Percentiles rank a stretch among this genome's conserved stretches.
phyloP scores from a whole-genome alignment of 352 stramenopile genomes.

The Pythium guiyangense region DNA sequence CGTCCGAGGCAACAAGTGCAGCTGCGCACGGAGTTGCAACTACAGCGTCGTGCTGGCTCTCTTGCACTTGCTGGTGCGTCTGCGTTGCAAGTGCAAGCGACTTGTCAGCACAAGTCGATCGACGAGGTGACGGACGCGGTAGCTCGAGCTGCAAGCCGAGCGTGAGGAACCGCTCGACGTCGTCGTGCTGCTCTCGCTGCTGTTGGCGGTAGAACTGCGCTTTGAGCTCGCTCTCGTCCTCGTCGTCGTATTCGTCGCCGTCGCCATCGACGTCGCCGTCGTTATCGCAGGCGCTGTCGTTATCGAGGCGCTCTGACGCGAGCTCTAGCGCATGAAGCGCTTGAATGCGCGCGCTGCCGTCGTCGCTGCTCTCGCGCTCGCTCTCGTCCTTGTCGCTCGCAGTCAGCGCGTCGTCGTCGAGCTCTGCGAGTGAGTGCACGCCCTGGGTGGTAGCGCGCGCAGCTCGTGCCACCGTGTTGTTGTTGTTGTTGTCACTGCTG shows the following conservation, averaged over 20 bases:
- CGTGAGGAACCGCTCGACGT: slow-evolving; percentile 11
- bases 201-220: slow-evolving; percentile 14
- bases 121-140: neutral
- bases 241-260: neutral
- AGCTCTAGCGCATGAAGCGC: neutral
- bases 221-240: slow-evolving; percentile 9
- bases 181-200: slow-evolving; percentile 4
- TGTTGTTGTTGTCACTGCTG: no score
- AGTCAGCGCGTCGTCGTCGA: no score
- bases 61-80: neutral
- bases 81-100: neutral
- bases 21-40: no score
- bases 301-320: neutral
- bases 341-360: neutral
- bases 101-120: neutral
- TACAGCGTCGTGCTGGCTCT: neutral
- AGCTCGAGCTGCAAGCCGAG: slow-evolving; percentile 3
- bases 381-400: neutral
- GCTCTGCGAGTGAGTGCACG: no score
- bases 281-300: neutral
- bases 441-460: no score
- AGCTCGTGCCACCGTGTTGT: no score
- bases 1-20: neutral
- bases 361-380: neutral
- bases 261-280: neutral